These are phyloP conservation scores for Tolypocladium inflatum DNA, from an alignment of 2,329 filamentous ascomycete species.

Conservation along the genomic window DNA sequence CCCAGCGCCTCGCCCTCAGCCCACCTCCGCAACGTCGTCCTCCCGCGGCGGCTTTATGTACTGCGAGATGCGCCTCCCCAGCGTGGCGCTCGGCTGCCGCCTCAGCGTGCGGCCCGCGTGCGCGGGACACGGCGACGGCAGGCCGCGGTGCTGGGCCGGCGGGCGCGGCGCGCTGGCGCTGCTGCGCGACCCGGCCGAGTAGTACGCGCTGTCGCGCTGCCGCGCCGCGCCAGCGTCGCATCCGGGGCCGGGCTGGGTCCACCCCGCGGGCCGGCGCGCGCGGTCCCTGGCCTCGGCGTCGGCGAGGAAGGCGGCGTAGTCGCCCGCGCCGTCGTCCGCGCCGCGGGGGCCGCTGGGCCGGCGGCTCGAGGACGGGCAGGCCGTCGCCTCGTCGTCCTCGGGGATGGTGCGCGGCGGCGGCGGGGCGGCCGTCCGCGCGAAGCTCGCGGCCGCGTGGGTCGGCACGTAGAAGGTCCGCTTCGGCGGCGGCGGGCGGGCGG, in stretches of 20 bases:
- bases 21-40: background rate
- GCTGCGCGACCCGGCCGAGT: constrained; percentile 3
- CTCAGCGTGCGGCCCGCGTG: background rate
- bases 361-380: background rate
- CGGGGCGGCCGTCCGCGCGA: constrained; percentile 10
- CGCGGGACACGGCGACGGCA: background rate
- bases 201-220: constrained; percentile 7
- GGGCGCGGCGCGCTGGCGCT: background rate
- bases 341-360: background rate
- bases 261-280: background rate
- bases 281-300: constrained; percentile 8
- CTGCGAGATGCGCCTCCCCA: constrained; percentile 7
- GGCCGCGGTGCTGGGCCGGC: background rate
- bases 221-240: background rate
- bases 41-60: constrained; percentile 9
- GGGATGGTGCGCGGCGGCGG: constrained; percentile 8
- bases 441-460: constrained; percentile 19
- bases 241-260: background rate
- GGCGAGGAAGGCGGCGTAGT: constrained; percentile 14
- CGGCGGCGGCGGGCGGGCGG: background rate
- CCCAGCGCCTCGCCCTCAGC: background rate
- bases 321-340: constrained; percentile 1
- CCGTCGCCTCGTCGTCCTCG: constrained; percentile 5
- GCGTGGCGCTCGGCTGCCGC: constrained; percentile 2
- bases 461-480: constrained; percentile 13